Evolutionary conservation across 2,329 filamentous ascomycete species (phyloP), one percentile per base, ranked within the genome.

Genomic region (Lachnellula hyalina): DNA sequence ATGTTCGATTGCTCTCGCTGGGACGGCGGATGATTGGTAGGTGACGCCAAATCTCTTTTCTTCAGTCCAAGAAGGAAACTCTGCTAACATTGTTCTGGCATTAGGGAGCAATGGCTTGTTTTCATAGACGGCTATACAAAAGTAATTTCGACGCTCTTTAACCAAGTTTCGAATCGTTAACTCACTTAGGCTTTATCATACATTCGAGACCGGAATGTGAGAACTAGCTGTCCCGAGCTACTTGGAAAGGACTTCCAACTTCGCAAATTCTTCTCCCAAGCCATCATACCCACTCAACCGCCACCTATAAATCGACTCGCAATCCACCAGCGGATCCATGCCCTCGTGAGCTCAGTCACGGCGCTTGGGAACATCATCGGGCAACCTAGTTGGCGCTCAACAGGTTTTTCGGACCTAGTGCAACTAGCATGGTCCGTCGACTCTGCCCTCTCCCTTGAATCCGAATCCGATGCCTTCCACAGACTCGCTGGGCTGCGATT

Each of bases 101-200:
- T 28, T 14, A 61, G 59, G 60, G 54, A 57, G 2, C 54, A 62
- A 49, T 61, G 58, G 54, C 47, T 54, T 12, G 54, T 62, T 1
- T 62, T 60, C 23, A 52, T 62, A 9, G 56, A 62, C 25, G 60
- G 60, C 5, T 62, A 56, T 25, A 54, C 58, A 12, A 60, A 51
- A 46, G 53, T 55, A 49, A 23, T 5, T 38, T 34, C 9, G n/a
- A 23, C 15, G 3, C 21, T 17, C 6, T 17, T 15, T 19, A 1
- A 12, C 6, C 11, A 12, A 19, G 6, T 4, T 7, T n/a, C 21
- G 9, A 42, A 9, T 21, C 53, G 47, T 14, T 38, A 28, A 38
- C 0, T 41, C 6, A 41, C 17, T 5, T 42, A 60, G 57, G 53
- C 57, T 15, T 41, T 62, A 12, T 47, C 53, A n/a, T 46, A 57